These are phyloP conservation scores for Sporothrix variecibatus DNA, from an alignment of 2,329 filamentous ascomycete genomes.

Conservation along the genomic window DNA sequence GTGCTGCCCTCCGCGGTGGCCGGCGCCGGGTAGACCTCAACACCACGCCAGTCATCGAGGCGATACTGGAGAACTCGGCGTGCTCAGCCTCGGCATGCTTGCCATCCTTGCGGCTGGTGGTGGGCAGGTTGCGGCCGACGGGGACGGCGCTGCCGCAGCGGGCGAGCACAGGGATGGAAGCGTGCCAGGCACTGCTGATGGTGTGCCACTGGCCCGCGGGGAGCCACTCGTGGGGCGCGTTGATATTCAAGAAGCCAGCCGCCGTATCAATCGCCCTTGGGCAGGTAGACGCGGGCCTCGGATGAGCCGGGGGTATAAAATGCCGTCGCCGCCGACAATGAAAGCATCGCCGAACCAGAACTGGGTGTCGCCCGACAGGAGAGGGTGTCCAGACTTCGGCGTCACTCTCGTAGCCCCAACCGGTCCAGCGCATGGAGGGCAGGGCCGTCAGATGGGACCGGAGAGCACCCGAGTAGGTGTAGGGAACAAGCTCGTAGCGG, in stretches of 20 bases:
- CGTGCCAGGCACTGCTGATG: slow-evolving; percentile 38
- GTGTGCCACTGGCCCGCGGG: slow-evolving; percentile 39
- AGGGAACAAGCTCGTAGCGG: slow-evolving; percentile 71
- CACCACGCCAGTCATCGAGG: slow-evolving; percentile 40
- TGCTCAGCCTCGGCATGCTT: slow-evolving; percentile 29
- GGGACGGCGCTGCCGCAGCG: slow-evolving; percentile 39
- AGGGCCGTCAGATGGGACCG: slow-evolving; percentile 61
- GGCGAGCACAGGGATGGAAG: slow-evolving; percentile 38
- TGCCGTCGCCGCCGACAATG: slow-evolving; percentile 67
- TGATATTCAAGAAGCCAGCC: slow-evolving; percentile 60
- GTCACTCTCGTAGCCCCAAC: slow-evolving; percentile 71
- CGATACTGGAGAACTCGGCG: slow-evolving; percentile 36
- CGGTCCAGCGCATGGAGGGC: slow-evolving; percentile 71
- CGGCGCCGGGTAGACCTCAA: slow-evolving; percentile 41
- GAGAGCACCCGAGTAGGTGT: slow-evolving; percentile 67
- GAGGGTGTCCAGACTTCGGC: slow-evolving; percentile 62
- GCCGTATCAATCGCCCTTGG: slow-evolving; percentile 43
- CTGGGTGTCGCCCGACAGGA: slow-evolving; percentile 66
- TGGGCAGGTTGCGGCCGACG: slow-evolving; percentile 38
- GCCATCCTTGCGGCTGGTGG: slow-evolving; percentile 33
- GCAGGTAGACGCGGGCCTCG: slow-evolving; percentile 63
- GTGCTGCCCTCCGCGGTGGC: not conserved
- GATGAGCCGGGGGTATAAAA: slow-evolving; percentile 62
- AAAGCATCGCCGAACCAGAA: slow-evolving; percentile 72
- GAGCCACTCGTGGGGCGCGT: slow-evolving; percentile 55